Percentiles rank a stretch among this genome's conserved stretches.
Evolutionary conservation across 1,139 yeast genomes (phyloP).

Genomic region (Yamadazyma diddensiae): DNA sequence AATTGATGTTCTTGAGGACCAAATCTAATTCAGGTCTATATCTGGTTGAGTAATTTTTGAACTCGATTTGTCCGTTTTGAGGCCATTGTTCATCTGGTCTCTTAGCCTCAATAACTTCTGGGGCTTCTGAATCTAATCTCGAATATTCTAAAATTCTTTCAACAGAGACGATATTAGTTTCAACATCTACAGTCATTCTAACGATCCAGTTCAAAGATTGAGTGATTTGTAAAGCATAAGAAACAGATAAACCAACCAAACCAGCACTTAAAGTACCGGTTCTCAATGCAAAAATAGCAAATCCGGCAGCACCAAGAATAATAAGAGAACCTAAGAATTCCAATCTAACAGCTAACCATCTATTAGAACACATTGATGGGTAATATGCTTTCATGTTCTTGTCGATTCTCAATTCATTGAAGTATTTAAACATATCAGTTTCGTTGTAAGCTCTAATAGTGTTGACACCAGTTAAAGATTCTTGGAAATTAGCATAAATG

Average conservation of each 20-base stretch:
- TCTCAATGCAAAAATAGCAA: constrained; percentile 67
- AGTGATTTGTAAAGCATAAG: constrained; percentile 89
- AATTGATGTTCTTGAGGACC: constrained; percentile 68
- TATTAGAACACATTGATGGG: constrained; percentile 89
- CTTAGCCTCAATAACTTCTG: constrained; percentile 62
- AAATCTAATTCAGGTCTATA: constrained; percentile 84
- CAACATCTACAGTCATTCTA: constrained; percentile 97
- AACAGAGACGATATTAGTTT: constrained; percentile 93
- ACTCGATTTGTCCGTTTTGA: constrained; percentile 62
- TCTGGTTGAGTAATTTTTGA: constrained; percentile 74
- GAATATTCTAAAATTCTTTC: constrained; percentile 93
- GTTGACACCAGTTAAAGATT: constrained; percentile 83
- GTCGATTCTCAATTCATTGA: constrained; percentile 79
- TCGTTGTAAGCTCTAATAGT: constrained; percentile 89
- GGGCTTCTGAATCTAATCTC: constrained; percentile 73
- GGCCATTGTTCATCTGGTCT: constrained; percentile 85
- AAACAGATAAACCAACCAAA: constrained; percentile 86
- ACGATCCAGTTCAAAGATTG: constrained; percentile 97
- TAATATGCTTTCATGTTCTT: constrained; percentile 86
- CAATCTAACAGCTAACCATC: constrained; percentile 95
- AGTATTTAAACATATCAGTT: constrained; percentile 62
- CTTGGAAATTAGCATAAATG: constrained; percentile 95
- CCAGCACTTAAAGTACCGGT: constrained; percentile 79
- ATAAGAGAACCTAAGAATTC: constrained; percentile 88
- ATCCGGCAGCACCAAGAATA: constrained; percentile 80